Base-by-base conservation (phyloP, 1,139 yeast species). In the Geotrichum fermentans region DNA sequence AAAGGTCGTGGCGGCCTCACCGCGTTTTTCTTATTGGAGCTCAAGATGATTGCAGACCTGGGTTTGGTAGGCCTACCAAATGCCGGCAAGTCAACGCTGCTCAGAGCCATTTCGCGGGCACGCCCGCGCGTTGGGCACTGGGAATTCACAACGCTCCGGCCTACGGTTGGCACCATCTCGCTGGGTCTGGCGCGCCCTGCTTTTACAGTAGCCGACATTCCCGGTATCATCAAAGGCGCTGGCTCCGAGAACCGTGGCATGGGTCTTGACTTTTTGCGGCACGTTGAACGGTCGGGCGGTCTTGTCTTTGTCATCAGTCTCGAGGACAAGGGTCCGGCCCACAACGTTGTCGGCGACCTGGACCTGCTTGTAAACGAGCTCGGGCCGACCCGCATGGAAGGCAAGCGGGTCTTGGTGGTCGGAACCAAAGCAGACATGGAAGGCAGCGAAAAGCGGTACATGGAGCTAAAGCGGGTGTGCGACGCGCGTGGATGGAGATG, bases 181-280 rank as follows among this genome's bases (percentile, higher is more conserved):
- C 68, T 81, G 32, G 77, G 83, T 1, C 76, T 83, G 3, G 87
- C 83, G 54, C 76, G 77, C 54, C 83, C 88, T 0, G 59, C 66
- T 10, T 89, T 90, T 63, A 87, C 97, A 0, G 97, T 92, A 1
- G 97, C 97, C 1, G 98, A 92, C 69, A 92, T 92, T 53, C 98
- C 98, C 0, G 98, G 98, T 11, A 86, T 92, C 47, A 85, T 92
- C 50, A 75, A 80, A 61, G 97, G 95, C 8, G 97, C 98, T 0
- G 74, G 80, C 1, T 58, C 61, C 36, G 72, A 81, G 38, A 86
- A 90, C 61, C 82, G 77, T 61, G 98, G 98, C 1, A 83, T 92
- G 87, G 98, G 98, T 0, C 74, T 88, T 44, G 97, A 89, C 56
- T 92, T 92, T 65, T 69, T 92, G 55, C 74, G 97, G 52, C 98